Evolutionary conservation across 2,329 filamentous ascomycete genomes (phyloP), one percentile per base, ranked within the genome.

Genomic region (Calonectria ilicicola): DNA sequence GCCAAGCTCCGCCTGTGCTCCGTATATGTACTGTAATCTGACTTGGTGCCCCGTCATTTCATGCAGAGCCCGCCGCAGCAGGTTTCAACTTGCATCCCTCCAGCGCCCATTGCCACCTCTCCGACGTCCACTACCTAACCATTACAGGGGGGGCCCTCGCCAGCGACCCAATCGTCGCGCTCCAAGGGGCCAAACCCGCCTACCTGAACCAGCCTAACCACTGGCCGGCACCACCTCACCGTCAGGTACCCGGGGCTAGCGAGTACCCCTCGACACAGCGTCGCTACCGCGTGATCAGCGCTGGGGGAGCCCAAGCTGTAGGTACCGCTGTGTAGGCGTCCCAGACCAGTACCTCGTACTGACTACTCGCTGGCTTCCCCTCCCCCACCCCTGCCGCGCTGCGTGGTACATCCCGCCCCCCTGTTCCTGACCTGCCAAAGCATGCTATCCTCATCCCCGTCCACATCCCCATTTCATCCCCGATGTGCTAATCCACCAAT

Each of bases 131-230:
- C 51, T 47, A 70, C 58, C 60, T 47, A 32, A 69, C 21, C 17
- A 65, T 68, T 77, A 76, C 75, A 76, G 75, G 77, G 73, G 77
- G 47, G 42, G 38, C 67, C 60, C 65, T 70, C 70, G 64, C 40
- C 12, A 51, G 49, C 62, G 53, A 58, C 67, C 76, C 76, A 75
- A 77, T 74, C 75, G 72, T 69, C 51, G 71, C 44, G 49, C 71
- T 49, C 63, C 75, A 70, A 65, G 51, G 72, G 72, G 72, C 73
- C 77, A 77, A 77, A 75, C 65, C 75, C 72, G 73, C 73, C 77
- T 75, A 80, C 78, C 76, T 80, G 78, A 80, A 79, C 77, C 75
- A 79, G 75, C 73, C 76, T 79, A 78, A 76, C 62, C 51, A 69
- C 49, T 63, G 53, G 68, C 69, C 70, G 70, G 67, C 69, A 66